Evolutionary conservation across 1,284 basidiomycete genomes (phyloP).

Genomic region (Neolentinus lepideus): DNA sequence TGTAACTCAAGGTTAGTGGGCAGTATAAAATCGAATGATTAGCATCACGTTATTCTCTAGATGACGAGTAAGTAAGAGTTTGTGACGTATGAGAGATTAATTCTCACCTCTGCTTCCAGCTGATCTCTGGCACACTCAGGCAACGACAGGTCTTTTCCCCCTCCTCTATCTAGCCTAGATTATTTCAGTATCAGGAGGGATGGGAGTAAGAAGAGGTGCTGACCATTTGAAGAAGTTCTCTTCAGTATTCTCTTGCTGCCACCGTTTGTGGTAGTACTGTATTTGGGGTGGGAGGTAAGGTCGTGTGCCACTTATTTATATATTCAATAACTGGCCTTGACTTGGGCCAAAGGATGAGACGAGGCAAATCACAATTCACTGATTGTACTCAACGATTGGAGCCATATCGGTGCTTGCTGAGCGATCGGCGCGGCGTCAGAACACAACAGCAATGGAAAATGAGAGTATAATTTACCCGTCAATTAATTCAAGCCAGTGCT

Average conservation of each 20-base stretch:
- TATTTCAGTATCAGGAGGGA: slow-evolving; percentile 4
- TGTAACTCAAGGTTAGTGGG: not conserved
- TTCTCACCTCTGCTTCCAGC: slow-evolving; percentile 55
- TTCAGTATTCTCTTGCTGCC: slow-evolving; percentile 54
- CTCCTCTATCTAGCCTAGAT: slow-evolving; percentile 66
- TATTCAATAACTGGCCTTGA: slow-evolving; percentile 14
- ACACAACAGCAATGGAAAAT: not conserved
- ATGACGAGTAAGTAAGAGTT: not conserved
- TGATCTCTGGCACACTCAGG: slow-evolving; percentile 60
- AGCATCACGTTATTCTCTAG: slow-evolving; percentile 50
- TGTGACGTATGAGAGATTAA: no score
- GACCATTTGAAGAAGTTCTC: slow-evolving; percentile 74
- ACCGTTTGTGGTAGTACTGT: slow-evolving; percentile 56
- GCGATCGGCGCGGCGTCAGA: not conserved
- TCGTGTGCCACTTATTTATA: not conserved
- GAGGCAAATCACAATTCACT: not conserved
- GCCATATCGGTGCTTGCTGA: slow-evolving; percentile 64
- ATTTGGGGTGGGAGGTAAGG: slow-evolving; percentile 6
- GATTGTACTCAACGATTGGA: slow-evolving; percentile 41
- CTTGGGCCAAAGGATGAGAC: slow-evolving; percentile 11
- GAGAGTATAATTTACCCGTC: not conserved
- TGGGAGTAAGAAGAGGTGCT: slow-evolving; percentile 4
- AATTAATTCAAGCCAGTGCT: slow-evolving; percentile 3
- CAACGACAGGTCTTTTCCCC: slow-evolving; percentile 57
- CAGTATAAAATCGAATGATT: not conserved